A percentile compares a stretch with the other conserved stretches of the same genome.
These are phyloP conservation scores for Penicillium egyptiacum DNA, from an alignment of 495 filamentous ascomycete genomes.

Conservation along the genomic window DNA sequence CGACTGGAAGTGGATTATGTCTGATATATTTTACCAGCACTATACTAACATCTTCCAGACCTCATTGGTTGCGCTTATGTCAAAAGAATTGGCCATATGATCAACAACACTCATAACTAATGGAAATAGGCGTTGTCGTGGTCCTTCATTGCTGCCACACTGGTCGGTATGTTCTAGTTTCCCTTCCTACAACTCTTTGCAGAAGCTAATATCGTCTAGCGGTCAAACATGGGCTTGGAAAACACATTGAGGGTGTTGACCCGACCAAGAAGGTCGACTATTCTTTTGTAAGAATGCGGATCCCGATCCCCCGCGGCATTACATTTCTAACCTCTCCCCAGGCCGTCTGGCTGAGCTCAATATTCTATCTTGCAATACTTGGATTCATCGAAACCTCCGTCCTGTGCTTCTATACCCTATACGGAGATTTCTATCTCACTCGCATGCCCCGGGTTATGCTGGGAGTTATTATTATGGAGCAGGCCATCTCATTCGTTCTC, in stretches of 20 bases:
- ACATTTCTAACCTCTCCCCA: conserved; percentile 11
- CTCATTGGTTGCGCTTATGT: conserved; percentile 40
- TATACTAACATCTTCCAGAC: conserved; percentile 21
- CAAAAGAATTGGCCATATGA: conserved; percentile 12
- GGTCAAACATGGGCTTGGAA: conserved; percentile 37
- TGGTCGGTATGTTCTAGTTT: conserved; percentile 30
- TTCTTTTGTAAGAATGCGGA: conserved; percentile 27
- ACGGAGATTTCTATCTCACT: conserved; percentile 35
- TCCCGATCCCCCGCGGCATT: too few relatives aligned
- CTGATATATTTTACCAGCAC: neutral
- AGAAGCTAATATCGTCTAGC: conserved; percentile 24
- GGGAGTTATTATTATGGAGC: conserved; percentile 30
- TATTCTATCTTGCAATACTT: conserved; percentile 42
- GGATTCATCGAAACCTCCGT: conserved; percentile 45
- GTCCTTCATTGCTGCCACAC: conserved; percentile 38
- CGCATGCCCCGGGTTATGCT: conserved; percentile 36
- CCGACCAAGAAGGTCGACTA: conserved; percentile 26
- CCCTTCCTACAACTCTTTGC: neutral
- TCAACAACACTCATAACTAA: conserved; percentile 8
- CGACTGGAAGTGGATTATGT: conserved; percentile 33
- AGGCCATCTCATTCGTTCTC: conserved; percentile 38
- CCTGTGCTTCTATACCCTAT: conserved; percentile 43
- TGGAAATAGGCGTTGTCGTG: conserved; percentile 33
- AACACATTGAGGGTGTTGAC: conserved; percentile 29
- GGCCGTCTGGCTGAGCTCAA: conserved; percentile 44